phyloP scores from a whole-genome alignment of 345 rosid genomes.

The Brassica carinata region DNA sequence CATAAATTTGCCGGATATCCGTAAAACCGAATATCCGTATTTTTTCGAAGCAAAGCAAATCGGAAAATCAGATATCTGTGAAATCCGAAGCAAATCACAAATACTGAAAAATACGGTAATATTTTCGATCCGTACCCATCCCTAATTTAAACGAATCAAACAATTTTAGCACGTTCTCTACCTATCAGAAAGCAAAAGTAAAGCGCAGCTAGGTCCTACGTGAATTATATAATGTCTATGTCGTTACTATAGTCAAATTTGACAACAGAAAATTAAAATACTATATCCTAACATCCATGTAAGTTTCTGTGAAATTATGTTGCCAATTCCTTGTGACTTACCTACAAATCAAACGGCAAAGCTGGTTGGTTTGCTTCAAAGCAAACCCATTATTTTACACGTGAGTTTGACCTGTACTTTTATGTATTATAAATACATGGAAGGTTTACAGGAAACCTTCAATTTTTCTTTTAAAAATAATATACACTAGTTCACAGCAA shows the following conservation, averaged over 20 bases:
- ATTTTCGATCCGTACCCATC: no score
- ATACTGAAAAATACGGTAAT: no score
- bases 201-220: not conserved
- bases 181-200: not conserved
- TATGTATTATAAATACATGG: not conserved
- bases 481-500: not conserved
- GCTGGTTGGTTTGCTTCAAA: conserved; percentile 9
- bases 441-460: not conserved
- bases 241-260: not conserved
- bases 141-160: not conserved
- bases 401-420: conserved; percentile 11
- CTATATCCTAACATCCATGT: not conserved
- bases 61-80: no score
- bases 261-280: not conserved
- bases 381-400: conserved; percentile 15
- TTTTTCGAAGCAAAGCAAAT: no score
- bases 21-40: no score
- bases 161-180: not conserved
- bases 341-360: conserved; percentile 15
- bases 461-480: not conserved
- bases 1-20: no score
- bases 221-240: not conserved
- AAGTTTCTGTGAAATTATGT: conserved; percentile 3
- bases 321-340: conserved; percentile 13
- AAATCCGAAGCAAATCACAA: no score